Base-by-base conservation (phyloP, 805 yeast species). In the Wickerhamomyces chaumierensis region DNA sequence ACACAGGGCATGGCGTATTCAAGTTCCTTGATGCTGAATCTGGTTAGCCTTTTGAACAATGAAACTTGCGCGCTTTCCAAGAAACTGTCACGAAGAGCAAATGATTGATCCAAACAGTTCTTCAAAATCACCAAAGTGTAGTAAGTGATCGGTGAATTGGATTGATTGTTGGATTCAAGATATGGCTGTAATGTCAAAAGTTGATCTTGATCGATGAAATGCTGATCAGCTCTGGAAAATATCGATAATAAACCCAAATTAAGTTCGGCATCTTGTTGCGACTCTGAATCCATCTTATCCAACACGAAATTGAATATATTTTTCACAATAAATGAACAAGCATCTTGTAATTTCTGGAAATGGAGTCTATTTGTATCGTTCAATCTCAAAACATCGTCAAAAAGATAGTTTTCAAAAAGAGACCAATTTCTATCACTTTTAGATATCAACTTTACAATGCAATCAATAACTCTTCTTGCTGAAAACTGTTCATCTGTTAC, bases 1-100 rank as follows among this genome's bases (percentile, higher is more conserved):
- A 75, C 57, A 40, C 84, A 67, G 1, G 87, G 86, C 55, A 84
- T 69, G 0, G 90, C 94, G 49, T 78, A 78, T n/a, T 73, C 73
- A 8, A 84, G 56, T 46, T 83, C 92, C 41, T 55, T 63, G 0
- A 68, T 65, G 37, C 67, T 71, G 57, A 79, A 71, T 43, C 72
- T 78, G 2, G 88, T 78, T 25, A 84, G 55, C 25, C 72, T 60
- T 27, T 62, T 62, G 43, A 82, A 52, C n/a, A 84, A 48, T 2
- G 72, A 63, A 0, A 63, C 49, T 51, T 75, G 79, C 14, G 78
- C 65, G 9, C 65, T 68, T 18, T 55, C 44, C 20, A 75, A 48
- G 48, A 77, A 80, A 3, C 62, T 66, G 0, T 71, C 67, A 36
- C 78, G 68, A 35, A 81, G 58, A 5, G 70, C 57, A 0, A 52